Evolutionary conservation across 352 stramenopile species (phyloP).

Genomic region (Globisporangium iwayamae): DNA sequence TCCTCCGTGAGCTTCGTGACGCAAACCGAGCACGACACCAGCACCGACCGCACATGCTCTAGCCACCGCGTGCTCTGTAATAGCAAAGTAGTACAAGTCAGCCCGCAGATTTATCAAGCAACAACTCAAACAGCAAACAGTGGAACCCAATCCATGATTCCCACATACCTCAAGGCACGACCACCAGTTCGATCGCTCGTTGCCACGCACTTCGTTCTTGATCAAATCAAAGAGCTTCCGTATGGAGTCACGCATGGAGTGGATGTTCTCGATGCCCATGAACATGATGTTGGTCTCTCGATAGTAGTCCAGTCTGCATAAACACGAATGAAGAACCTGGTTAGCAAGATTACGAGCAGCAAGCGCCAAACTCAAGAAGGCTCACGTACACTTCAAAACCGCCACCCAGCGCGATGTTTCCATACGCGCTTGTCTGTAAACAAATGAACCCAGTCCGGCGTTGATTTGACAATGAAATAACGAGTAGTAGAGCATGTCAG

Average conservation of each 20-base stretch:
- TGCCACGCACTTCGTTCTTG: conserved; percentile 79
- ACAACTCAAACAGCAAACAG: too few species aligned
- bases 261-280: conserved; percentile 93
- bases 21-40: conserved; percentile 90
- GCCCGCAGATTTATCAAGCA: neutral
- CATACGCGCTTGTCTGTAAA: conserved; percentile 73
- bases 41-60: conserved; percentile 73
- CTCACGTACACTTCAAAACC: conserved; percentile 79
- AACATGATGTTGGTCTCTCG: conserved; percentile 72
- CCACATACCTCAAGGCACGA: conserved; percentile 65
- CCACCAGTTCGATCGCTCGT: conserved; percentile 75
- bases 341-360: conserved; percentile 15
- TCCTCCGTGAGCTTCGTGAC: conserved; percentile 86
- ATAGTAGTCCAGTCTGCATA: conserved; percentile 70
- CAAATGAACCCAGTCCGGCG: neutral
- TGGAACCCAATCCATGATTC: too few species aligned
- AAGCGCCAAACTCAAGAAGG: neutral
- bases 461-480: neutral
- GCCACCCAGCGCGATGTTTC: conserved; percentile 74
- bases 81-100: conserved; percentile 5
- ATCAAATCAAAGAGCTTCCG: conserved; percentile 80
- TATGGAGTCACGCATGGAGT: conserved; percentile 88
- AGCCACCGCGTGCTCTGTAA: conserved; percentile 73
- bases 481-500: neutral
- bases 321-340: conserved; percentile 8